Evolutionary conservation across 2,329 filamentous ascomycete genomes (phyloP).

Genomic region (Blastomyces gilchristii): DNA sequence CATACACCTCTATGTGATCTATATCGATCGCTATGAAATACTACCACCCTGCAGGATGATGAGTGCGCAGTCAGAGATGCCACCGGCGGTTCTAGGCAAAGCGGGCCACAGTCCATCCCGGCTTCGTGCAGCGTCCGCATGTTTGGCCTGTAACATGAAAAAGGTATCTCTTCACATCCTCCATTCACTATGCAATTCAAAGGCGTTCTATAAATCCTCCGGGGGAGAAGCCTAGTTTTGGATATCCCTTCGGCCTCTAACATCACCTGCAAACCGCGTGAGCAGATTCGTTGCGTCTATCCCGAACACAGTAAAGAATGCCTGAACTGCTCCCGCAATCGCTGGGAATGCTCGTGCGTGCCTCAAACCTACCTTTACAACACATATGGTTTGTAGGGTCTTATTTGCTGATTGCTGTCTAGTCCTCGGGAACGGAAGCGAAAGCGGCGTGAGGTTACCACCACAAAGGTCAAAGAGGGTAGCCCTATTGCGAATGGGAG

Average conservation of each 20-base stretch:
- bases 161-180: conserved; percentile 14
- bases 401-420: conserved; percentile 3
- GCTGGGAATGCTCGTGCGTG: conserved; percentile 22
- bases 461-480: conserved; percentile 9
- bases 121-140: conserved; percentile 23
- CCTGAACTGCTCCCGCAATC: conserved; percentile 20
- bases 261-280: background rate
- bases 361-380: background rate
- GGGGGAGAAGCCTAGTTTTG: background rate
- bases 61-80: conserved; percentile 7
- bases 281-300: conserved; percentile 24
- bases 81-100: conserved; percentile 7
- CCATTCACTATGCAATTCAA: background rate
- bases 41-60: background rate
- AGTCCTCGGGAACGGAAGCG: conserved; percentile 18
- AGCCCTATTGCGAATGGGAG: background rate
- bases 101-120: conserved; percentile 18
- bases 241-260: background rate
- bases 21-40: background rate
- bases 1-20: background rate
- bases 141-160: conserved; percentile 25
- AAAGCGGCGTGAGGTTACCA: conserved; percentile 14
- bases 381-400: background rate
- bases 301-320: conserved; percentile 18
- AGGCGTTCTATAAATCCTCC: background rate